A percentile compares a stretch with the other conserved stretches of the same genome.
These are phyloP conservation scores for Gossypium lobatum DNA, from an alignment of 441 rosid genomes.

Conservation along the genomic window DNA sequence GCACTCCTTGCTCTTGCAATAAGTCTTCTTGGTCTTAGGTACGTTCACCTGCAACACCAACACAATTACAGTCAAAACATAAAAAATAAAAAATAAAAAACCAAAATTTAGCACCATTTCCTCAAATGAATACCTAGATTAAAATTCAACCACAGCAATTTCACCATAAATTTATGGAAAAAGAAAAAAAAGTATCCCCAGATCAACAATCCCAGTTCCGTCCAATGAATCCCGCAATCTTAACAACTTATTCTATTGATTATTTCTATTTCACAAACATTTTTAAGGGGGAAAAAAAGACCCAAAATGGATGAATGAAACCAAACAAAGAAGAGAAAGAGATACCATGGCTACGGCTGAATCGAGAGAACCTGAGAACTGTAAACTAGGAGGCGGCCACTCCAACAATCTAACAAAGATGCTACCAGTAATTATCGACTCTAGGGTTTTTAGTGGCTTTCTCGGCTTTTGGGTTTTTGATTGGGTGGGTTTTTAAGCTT, in stretches of 20 bases:
- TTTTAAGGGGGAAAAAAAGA: neutral
- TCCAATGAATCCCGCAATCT: neutral
- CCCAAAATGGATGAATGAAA: neutral
- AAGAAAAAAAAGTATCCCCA: neutral
- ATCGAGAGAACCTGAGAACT: neutral
- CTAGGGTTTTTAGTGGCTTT: neutral
- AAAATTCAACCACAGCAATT: neutral
- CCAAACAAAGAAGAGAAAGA: neutral
- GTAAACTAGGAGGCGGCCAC: neutral
- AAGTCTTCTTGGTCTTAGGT: constrained; percentile 67
- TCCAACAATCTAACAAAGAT: neutral
- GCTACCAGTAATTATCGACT: neutral
- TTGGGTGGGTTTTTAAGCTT: neutral
- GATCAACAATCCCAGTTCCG: neutral
- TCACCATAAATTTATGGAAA: neutral
- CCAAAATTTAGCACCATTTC: neutral
- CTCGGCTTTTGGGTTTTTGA: neutral
- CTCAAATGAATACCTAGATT: neutral
- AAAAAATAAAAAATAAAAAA: too few species aligned
- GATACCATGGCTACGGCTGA: constrained; percentile 8
- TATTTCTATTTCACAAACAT: neutral
- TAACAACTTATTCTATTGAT: neutral
- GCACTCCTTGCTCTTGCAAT: constrained; percentile 70
- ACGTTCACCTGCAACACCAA: constrained; percentile 43
- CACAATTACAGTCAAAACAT: neutral